phyloP scores from a whole-genome alignment of 192 early-diverging fungal genomes.

The Umbelopsis isabellina region DNA sequence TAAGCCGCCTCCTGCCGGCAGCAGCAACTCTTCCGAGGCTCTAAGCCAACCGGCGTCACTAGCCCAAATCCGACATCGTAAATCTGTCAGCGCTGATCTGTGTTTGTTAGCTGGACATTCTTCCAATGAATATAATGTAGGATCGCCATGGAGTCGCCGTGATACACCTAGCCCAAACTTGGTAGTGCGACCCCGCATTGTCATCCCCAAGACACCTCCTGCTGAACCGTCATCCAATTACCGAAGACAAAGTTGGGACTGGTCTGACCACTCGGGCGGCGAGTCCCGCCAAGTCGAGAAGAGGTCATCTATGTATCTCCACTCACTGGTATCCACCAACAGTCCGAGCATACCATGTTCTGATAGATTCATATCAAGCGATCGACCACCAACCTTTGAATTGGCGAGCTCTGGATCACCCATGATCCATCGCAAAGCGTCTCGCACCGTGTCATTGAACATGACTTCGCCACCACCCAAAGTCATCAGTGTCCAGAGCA shows the following conservation, averaged over 20 bases:
- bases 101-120: slow-evolving; percentile 17
- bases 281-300: not conserved
- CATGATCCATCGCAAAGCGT: not conserved
- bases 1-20: not conserved
- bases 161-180: slow-evolving; percentile 14
- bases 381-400: not conserved
- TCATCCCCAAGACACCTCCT: not conserved
- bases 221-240: not conserved
- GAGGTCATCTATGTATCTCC: slow-evolving; percentile 6
- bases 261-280: not conserved
- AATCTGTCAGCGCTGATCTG: slow-evolving; percentile 38
- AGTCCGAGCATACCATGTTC: not conserved
- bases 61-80: slow-evolving; percentile 25
- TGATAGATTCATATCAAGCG: not conserved
- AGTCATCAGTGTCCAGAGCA: slow-evolving; percentile 18
- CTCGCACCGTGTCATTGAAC: not conserved
- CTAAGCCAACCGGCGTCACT: not conserved
- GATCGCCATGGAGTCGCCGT: slow-evolving; percentile 1
- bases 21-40: not conserved
- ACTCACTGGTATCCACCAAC: not conserved
- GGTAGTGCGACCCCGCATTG: slow-evolving; percentile 31
- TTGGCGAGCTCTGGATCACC: not conserved
- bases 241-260: not conserved
- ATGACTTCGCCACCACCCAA: slow-evolving; percentile 16
- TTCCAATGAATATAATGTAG: not conserved